Conservation (phyloP, 2,329 filamentous ascomycete species). For the Canariomyces notabilis region DNA sequence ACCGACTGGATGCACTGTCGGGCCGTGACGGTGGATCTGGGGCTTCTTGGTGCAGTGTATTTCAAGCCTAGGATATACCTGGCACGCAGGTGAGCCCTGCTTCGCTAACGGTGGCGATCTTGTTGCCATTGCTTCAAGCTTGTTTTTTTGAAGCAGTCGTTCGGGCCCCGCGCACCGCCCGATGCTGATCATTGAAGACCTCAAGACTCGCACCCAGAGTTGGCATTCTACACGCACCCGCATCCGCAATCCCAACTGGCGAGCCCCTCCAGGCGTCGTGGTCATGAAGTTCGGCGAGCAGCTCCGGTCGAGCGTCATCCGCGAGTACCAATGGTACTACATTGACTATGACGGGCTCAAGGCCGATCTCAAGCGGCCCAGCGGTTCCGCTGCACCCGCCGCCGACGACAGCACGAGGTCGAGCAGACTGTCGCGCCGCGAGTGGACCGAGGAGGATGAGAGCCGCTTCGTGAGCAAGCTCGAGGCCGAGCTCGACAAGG, state of each 20-base stretch:
- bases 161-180: conserved; percentile 8
- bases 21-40: too few relatives aligned
- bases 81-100: neutral
- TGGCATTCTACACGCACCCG: conserved; percentile 36
- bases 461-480: conserved; percentile 79
- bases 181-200: conserved; percentile 52
- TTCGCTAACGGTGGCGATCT: neutral
- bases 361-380: conserved; percentile 71
- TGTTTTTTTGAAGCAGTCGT: neutral
- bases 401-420: conserved; percentile 30
- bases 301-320: conserved; percentile 89
- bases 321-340: conserved; percentile 97
- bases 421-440: conserved; percentile 47
- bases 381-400: conserved; percentile 38
- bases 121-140: neutral
- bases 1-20: too few relatives aligned
- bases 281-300: conserved; percentile 91
- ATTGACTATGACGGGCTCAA: conserved; percentile 97
- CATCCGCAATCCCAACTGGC: conserved; percentile 27
- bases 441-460: conserved; percentile 92
- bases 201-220: conserved; percentile 38
- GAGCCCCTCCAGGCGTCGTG: conserved; percentile 46
- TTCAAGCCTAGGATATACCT: too few relatives aligned
- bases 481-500: conserved; percentile 91
- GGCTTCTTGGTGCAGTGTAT: neutral